Conservation (phyloP, 192 early-diverging fungal genomes). For the Phlyctochytrium bullatum region DNA sequence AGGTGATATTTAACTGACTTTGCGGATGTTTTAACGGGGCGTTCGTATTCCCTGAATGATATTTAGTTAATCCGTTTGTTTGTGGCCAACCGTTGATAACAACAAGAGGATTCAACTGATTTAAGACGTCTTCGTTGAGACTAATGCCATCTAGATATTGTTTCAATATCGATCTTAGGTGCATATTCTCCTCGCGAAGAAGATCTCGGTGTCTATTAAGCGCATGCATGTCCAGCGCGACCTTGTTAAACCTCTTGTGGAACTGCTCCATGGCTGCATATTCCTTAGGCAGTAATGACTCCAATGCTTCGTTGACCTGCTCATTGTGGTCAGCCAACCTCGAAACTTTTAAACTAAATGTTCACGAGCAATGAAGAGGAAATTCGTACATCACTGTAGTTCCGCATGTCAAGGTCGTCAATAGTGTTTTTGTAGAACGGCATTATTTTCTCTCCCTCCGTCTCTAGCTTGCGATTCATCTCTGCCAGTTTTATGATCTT, state of each 20-base stretch:
- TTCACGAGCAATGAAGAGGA: not conserved
- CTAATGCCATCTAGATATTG: constrained; percentile 64
- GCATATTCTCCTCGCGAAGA: constrained; percentile 51
- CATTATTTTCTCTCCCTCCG: constrained; percentile 55
- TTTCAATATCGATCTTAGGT: constrained; percentile 50
- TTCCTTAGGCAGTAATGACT: constrained; percentile 39
- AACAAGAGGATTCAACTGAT: constrained; percentile 51
- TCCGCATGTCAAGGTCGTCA: too few relatives aligned
- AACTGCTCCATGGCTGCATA: constrained; percentile 56
- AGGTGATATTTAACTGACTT: constrained; percentile 42
- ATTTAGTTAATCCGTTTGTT: not conserved
- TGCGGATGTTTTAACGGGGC: constrained; percentile 40
- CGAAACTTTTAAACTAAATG: not conserved
- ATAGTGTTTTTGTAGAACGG: constrained; percentile 44
- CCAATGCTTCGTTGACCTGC: constrained; percentile 18
- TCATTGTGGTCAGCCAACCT: constrained; percentile 9
- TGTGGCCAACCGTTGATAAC: constrained; percentile 46
- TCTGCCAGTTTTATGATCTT: constrained; percentile 60
- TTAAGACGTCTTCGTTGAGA: constrained; percentile 48
- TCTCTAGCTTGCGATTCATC: constrained; percentile 65
- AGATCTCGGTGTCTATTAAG: constrained; percentile 42
- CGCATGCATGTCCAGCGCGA: constrained; percentile 47
- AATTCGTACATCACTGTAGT: constrained; percentile 12
- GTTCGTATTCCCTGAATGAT: constrained; percentile 41
- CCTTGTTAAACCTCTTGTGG: constrained; percentile 62